Evolutionary conservation across 768 basidiomycete genomes (phyloP).

Genomic region (Boletus speciosus): DNA sequence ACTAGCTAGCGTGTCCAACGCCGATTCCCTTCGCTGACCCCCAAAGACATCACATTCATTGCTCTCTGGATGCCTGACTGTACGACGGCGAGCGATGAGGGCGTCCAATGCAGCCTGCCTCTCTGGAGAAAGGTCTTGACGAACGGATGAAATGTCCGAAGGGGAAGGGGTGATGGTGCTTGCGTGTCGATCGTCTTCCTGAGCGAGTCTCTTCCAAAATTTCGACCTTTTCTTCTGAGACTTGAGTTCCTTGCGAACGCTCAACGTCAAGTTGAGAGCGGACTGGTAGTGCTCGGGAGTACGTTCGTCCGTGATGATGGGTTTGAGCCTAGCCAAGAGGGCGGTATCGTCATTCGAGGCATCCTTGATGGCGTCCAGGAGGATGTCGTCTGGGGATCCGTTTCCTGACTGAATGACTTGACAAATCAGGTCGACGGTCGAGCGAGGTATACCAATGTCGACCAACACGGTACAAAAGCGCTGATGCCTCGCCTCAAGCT

Average conservation of each 20-base stretch:
- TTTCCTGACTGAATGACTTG: constrained; percentile 21
- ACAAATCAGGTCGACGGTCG: constrained; percentile 23
- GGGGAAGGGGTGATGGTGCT: constrained; percentile 28
- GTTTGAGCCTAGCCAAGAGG: constrained; percentile 43
- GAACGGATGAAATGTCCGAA: constrained; percentile 30
- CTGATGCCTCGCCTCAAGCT: constrained; percentile 24
- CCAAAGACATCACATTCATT: constrained; percentile 25
- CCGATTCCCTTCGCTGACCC: constrained; percentile 11
- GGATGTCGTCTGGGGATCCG: constrained; percentile 38
- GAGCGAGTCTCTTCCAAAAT: constrained; percentile 46
- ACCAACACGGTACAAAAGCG: constrained; percentile 22
- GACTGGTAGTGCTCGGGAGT: constrained; percentile 44
- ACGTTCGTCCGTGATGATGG: constrained; percentile 33
- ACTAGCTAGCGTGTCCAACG: constrained; percentile 19
- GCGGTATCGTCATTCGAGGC: constrained; percentile 38
- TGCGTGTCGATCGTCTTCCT: constrained; percentile 25
- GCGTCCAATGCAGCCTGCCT: constrained; percentile 37
- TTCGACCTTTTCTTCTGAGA: constrained; percentile 41
- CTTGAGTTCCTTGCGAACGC: constrained; percentile 42
- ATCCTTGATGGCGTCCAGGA: constrained; percentile 42
- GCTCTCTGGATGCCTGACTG: constrained; percentile 8
- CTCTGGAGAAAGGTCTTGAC: constrained; percentile 21
- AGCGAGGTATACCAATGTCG: constrained; percentile 27
- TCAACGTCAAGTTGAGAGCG: constrained; percentile 44
- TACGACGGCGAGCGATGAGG: constrained; percentile 30